Evolutionary conservation across 129 eudicot genomes (phyloP), one percentile per base, ranked within the genome.

Genomic region (Tagetes patula): DNA sequence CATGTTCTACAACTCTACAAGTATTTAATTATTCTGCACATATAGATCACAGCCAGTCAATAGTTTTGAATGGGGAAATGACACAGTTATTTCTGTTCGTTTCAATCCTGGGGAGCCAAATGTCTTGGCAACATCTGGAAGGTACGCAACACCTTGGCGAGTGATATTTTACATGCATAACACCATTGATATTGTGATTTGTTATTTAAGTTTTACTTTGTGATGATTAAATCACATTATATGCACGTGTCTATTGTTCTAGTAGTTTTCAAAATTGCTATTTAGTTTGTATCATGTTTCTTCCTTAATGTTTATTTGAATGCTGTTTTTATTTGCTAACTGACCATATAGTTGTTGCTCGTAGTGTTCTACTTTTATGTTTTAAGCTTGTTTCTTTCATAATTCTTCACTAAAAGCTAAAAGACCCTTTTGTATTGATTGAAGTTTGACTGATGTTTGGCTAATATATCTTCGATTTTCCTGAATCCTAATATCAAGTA

Each of bases 81-180:
- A 82, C 69, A 87, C 98, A 4, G 92, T 82, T 71, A 77, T 86
- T 70, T 90, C 96, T 73, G 92, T 93, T 72, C 88, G 96, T 14
- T 93, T 93, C 72, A 93, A 90, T 82, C 98, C 98, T 2, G 96
- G 92, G 70, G 98, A 93, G 77, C 98, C 98, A 14, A 86, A 90
- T 84, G 65, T 93, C 12, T 75, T 93, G 63, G 98, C 98, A 36
- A 85, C 96, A 45, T 86, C 98, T 40, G 91, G 86, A 54, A 93
- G 96, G 98, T 93, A 55, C 45, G 75, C 53, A 52, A 3, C 8
- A 56, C 14, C 58, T 7, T 39, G 36, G 34, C 37, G 3, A 31
- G 7, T 67, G 56, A 54, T 20, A 20, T 39, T 53, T n/a, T 67
- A 67, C 13, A 6, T 30, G 14, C 13, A 36, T 27, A 13, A 9